phyloP scores from a whole-genome alignment of 768 basidiomycete genomes.

The Crassisporium funariophilum region DNA sequence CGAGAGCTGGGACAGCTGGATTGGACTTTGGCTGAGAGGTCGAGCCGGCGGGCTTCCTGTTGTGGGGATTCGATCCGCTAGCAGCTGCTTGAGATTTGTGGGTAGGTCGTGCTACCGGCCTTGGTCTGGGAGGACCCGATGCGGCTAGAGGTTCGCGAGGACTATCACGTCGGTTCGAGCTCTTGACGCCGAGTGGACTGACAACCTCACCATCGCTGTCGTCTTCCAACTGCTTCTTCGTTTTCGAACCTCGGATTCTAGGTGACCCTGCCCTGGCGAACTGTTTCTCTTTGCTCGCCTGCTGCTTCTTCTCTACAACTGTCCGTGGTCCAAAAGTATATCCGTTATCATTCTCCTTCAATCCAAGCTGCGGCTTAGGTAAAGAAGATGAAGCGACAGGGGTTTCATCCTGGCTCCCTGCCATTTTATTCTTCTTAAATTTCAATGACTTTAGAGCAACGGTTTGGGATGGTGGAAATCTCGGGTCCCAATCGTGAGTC shows the following conservation, averaged over 20 bases:
- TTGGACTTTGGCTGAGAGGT: constrained; percentile 1
- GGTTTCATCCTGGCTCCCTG: neutral
- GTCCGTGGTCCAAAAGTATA: neutral
- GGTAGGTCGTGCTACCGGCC: constrained; percentile 7
- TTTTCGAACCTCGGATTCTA: neutral
- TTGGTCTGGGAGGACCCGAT: neutral
- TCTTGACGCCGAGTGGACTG: constrained; percentile 13
- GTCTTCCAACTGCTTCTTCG: neutral
- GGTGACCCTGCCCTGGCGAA: constrained; percentile 1
- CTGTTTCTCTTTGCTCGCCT: neutral
- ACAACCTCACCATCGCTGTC: neutral
- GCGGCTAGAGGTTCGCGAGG: constrained; percentile 1
- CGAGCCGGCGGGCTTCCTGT: neutral
- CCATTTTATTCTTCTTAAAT: constrained; percentile 39
- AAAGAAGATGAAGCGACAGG: constrained; percentile 1
- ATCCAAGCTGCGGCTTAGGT: constrained; percentile 5
- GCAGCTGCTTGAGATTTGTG: neutral
- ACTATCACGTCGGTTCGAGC: constrained; percentile 10
- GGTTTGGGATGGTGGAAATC: constrained; percentile 12
- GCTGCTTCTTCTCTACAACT: neutral
- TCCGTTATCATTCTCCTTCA: constrained; percentile 7
- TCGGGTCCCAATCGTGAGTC: constrained; percentile 13
- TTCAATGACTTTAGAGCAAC: constrained; percentile 23
- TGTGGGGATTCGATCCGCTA: neutral
- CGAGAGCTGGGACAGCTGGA: constrained; percentile 2